Evolutionary conservation across 495 filamentous ascomycete species (phyloP), one percentile per base, ranked within the genome.

Genomic region (Annulohypoxylon nitens): DNA sequence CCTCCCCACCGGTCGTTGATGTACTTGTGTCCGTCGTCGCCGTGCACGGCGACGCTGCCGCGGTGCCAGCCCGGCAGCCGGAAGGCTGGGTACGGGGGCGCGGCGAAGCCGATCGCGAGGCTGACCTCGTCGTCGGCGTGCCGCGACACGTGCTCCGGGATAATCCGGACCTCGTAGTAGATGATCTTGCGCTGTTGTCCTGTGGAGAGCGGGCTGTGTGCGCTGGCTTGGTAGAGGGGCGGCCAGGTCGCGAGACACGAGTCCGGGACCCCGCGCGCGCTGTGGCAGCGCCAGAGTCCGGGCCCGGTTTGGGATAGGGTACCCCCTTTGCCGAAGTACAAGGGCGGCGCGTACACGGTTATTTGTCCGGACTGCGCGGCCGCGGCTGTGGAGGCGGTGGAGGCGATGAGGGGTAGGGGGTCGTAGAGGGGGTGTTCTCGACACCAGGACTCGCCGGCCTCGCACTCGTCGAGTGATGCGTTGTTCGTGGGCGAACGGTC

Each of bases 61-160:
- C 95, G 84, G 77, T 98, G 91, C 95, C 95, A 98, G 2, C 95
- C 95, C 0, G 95, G 95, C 63, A 96, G 87, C 47, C 95, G 88
- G 87, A 94, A 98, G 0, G 87, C 85, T 0, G 95, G 95, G 80
- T 97, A 97, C 18, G 95, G 95, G 54, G 90, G 88, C 1, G 92
- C 94, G 1, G 83, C 83, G 80, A 90, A 97, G 4, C 95, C 95
- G 8, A 98, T 79, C 0, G 93, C 90, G 11, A 97, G 80, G 8
- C 89, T 86, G 61, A 90, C 88, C 26, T 91, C 88, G 68, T 85
- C 83, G 73, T 64, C 2, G 12, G 0, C 20, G 20, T 23, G 20
- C 20, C 82, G 70, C 37, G 51, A 54, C 36, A 74, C 73, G 45
- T 6, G 30, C 30, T 70, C 76, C 1, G 67, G 61, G 0, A 83